Percentiles rank a stretch among this genome's conserved stretches.
Conservation (phyloP, 2,329 filamentous ascomycete genomes). For the Ophiostoma fasciatum region DNA sequence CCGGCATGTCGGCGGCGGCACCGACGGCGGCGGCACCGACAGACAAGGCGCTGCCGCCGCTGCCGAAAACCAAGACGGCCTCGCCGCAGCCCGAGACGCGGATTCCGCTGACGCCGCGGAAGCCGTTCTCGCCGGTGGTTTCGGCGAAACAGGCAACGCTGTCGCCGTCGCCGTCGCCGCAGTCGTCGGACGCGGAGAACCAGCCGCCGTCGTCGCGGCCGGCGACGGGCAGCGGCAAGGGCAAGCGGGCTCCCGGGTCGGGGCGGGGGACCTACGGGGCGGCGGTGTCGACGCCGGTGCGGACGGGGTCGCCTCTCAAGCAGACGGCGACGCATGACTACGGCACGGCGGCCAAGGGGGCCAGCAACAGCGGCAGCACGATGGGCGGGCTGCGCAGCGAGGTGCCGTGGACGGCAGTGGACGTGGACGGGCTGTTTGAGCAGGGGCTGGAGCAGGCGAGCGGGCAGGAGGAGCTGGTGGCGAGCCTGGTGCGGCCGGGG, state of each 20-base stretch:
- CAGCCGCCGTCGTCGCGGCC: conserved; percentile 55
- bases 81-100: conserved; percentile 1
- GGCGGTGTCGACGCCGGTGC: conserved; percentile 27
- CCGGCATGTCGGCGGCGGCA: neutral
- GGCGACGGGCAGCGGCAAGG: conserved; percentile 25
- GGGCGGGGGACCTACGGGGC: too few species aligned
- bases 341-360: too few species aligned
- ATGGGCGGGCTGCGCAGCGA: conserved; percentile 41
- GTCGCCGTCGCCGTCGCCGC: conserved; percentile 53
- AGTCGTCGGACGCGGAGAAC: conserved; percentile 71
- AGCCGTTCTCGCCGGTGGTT: conserved; percentile 26
- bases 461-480: conserved; percentile 16
- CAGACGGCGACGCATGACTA: too few species aligned
- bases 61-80: conserved; percentile 11
- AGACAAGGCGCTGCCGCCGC: conserved; percentile 18
- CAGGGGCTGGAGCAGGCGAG: conserved; percentile 17
- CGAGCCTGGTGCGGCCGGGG: conserved; percentile 37
- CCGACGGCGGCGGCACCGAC: neutral
- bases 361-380: conserved; percentile 26
- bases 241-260: conserved; percentile 20
- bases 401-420: conserved; percentile 55
- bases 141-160: conserved; percentile 37
- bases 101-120: conserved; percentile 19
- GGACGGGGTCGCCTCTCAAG: conserved; percentile 45
- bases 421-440: conserved; percentile 59